Evolutionary conservation across 441 rosid genomes (phyloP), one percentile per base, ranked within the genome.

Genomic region (Aquilaria agallochum): DNA sequence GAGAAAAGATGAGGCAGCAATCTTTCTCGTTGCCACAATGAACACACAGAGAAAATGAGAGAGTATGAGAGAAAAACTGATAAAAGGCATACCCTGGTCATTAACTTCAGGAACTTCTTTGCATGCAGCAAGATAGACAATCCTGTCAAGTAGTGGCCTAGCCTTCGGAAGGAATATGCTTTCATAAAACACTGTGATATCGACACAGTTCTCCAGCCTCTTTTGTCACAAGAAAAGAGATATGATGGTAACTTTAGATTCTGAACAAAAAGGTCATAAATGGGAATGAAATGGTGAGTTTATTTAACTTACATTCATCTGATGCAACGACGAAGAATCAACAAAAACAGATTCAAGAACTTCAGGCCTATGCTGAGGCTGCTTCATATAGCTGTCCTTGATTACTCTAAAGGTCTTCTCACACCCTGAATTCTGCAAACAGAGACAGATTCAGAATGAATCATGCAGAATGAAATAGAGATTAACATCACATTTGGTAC

Each of bases 361-460:
- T 69, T 83, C 89, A 40, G 93, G 90, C 73, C 90, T 92, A 77
- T 97, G 86, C 64, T 89, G 99, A 58, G 98, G 96, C 69, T 95
- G 99, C 88, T 88, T 92, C 73, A 92, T 77, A 67, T 95, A 95
- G 83, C 92, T 90, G 82, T 61, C 73, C 60, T 92, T 79, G 54
- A 95, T 92, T 64, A 89, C 97, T 83, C 68, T 79, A 68, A 95
- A 95, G 49, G 99, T 90, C 55, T 89, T 72, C 71, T 73, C 78
- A 69, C 83, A 74, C 69, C 88, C 88, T 74, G 93, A 88, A 62
- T 89, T 83, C 99, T 95, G 88, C 73, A 74, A 32, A 66, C 5
- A 55, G 33, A 33, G 36, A 58, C 52, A 33, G 71, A 69, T 20
- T 55, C 45, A 40, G 58, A 31, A 61, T 52, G 60, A 59, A 57